These are phyloP conservation scores for Prunus davidiana DNA, from an alignment of 306 rosid species.

Conservation along the genomic window DNA sequence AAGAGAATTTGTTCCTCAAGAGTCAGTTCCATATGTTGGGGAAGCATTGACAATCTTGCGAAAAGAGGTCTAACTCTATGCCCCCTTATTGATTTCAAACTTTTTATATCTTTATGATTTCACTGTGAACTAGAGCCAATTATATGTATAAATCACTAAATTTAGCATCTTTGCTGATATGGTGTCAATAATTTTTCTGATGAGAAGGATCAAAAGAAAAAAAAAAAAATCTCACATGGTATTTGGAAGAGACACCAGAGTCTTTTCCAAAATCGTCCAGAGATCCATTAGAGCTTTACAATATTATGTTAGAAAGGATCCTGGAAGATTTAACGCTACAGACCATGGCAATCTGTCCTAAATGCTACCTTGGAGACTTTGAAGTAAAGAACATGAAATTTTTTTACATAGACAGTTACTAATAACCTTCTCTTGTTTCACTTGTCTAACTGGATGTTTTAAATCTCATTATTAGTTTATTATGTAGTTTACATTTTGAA, in stretches of 20 bases:
- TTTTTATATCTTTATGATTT: not conserved
- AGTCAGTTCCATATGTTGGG: constrained; percentile 93
- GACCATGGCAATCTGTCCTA: not conserved
- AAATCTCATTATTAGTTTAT: not conserved
- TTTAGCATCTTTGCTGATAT: not conserved
- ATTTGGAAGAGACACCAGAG: not conserved
- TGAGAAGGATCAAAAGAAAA: not conserved
- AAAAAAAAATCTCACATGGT: not conserved
- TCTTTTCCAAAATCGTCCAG: not conserved
- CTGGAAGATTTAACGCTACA: not conserved
- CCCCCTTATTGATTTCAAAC: constrained; percentile 14
- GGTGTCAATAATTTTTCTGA: not conserved
- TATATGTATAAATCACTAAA: not conserved
- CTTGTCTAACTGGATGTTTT: not conserved
- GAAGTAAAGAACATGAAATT: not conserved
- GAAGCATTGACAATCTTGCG: constrained; percentile 78
- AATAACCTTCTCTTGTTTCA: too few relatives aligned
- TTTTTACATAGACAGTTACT: too few relatives aligned
- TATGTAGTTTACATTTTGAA: not conserved
- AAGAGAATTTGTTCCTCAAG: constrained; percentile 91
- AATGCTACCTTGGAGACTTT: not conserved
- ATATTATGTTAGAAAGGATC: not conserved
- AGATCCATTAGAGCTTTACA: not conserved
- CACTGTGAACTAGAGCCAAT: not conserved
- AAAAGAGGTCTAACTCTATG: constrained; percentile 62